Conservation (phyloP, 768 basidiomycete species). For the Clavaria fumosa region DNA sequence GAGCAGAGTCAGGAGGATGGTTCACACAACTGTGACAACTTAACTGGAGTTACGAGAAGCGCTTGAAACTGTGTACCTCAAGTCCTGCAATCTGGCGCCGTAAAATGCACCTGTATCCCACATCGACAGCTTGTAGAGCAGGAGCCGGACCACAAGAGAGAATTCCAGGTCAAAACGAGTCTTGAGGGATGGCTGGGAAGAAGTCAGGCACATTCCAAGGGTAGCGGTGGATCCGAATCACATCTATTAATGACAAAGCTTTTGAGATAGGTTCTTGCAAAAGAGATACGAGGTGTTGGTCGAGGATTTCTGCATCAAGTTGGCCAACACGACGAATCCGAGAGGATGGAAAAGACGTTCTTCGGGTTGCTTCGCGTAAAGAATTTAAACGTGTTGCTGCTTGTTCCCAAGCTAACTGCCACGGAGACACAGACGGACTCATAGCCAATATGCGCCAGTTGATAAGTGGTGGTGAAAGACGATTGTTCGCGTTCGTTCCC, state of each 20-base stretch:
- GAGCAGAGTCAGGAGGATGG: not conserved
- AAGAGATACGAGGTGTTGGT: conserved; percentile 71
- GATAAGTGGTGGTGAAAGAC: too few species aligned
- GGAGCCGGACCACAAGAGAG: conserved; percentile 47
- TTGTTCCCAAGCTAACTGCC: conserved; percentile 51
- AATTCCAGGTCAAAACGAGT: conserved; percentile 63
- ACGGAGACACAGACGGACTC: conserved; percentile 12
- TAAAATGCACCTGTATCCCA: conserved; percentile 74
- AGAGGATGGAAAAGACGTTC: conserved; percentile 18
- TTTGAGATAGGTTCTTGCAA: conserved; percentile 70
- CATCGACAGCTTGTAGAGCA: conserved; percentile 68
- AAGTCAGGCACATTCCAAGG: conserved; percentile 9
- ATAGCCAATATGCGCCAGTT: not conserved
- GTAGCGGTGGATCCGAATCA: conserved; percentile 21
- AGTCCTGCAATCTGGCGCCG: conserved; percentile 68
- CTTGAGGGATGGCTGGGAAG: conserved; percentile 38
- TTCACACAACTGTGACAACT: conserved; percentile 12
- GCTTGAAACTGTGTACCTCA: conserved; percentile 36
- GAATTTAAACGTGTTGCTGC: conserved; percentile 39
- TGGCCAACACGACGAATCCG: conserved; percentile 75
- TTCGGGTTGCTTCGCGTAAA: conserved; percentile 27
- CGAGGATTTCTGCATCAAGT: conserved; percentile 81
- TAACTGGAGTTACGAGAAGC: conserved; percentile 19
- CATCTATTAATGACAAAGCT: conserved; percentile 52
- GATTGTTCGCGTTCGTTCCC: too few species aligned